A percentile compares a stretch with the other conserved stretches of the same genome.
phyloP scores from a whole-genome alignment of 257 asterid genomes.

The Nicotiana otophora region DNA sequence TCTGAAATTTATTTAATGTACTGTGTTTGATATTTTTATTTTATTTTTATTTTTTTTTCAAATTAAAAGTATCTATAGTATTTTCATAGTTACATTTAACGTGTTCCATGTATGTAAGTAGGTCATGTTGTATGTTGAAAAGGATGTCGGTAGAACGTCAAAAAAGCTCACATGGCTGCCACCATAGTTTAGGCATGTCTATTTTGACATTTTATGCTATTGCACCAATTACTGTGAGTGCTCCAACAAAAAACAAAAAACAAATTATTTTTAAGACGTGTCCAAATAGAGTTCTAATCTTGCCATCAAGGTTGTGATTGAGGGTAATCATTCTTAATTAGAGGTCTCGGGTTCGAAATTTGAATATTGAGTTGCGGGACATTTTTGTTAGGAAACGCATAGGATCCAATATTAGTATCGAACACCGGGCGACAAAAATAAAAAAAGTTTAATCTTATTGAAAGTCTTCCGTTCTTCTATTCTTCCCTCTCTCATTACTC shows the following conservation, averaged over 20 bases:
- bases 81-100: no score
- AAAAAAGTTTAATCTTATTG: no score
- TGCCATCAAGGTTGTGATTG: no score
- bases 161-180: neutral
- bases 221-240: neutral
- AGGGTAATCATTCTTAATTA: no score
- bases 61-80: no score
- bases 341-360: no score
- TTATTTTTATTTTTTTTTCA: no score
- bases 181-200: neutral
- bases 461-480: neutral
- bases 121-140: neutral
- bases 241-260: neutral
- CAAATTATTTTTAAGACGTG: neutral
- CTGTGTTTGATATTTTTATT: neutral
- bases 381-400: rapidly evolving
- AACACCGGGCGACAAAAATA: no score
- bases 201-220: neutral
- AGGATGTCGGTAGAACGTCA: neutral
- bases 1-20: neutral
- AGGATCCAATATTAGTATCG: rapidly evolving
- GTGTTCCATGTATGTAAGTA: neutral
- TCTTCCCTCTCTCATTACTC: no score
- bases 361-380: rapidly evolving
- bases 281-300: neutral